A percentile compares a stretch with the other conserved stretches of the same genome.
Conservation (phyloP, 2,329 filamentous ascomycete genomes). For the Aspergillus costaricaensis region DNA sequence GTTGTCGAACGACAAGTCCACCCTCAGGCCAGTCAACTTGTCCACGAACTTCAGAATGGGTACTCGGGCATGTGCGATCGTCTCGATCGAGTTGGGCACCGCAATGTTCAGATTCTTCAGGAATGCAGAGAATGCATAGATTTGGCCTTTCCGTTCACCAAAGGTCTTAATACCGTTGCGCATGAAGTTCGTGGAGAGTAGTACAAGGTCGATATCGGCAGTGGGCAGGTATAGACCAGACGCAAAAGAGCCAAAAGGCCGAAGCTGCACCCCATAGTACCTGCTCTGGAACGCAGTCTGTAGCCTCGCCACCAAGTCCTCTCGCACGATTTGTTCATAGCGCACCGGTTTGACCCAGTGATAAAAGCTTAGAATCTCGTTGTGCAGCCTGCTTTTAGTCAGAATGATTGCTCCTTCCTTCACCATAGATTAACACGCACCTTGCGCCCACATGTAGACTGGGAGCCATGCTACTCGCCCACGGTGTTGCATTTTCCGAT, state of each 20-base stretch:
- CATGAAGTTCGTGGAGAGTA: constrained; percentile 66
- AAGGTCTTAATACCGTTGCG: constrained; percentile 53
- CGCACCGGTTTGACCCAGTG: constrained; percentile 74
- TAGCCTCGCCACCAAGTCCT: constrained; percentile 71
- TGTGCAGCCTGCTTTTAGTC: constrained; percentile 67
- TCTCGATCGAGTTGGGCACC: constrained; percentile 60
- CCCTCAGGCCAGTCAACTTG: constrained; percentile 71
- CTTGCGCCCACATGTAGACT: constrained; percentile 36
- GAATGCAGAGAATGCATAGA: constrained; percentile 65
- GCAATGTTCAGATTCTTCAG: constrained; percentile 61
- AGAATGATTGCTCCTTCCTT: constrained; percentile 4
- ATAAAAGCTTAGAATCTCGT: constrained; percentile 88
- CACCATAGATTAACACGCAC: constrained; percentile 25
- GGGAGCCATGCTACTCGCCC: constrained; percentile 49
- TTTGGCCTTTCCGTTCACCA: constrained; percentile 53
- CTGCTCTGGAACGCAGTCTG: constrained; percentile 58
- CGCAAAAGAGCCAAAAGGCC: constrained; percentile 90
- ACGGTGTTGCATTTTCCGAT: constrained; percentile 58
- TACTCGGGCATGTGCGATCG: constrained; percentile 76
- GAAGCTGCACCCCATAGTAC: constrained; percentile 64
- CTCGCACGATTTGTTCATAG: constrained; percentile 76
- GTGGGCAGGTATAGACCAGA: constrained; percentile 76
- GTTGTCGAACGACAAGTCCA: constrained; percentile 96
- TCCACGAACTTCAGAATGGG: constrained; percentile 93
- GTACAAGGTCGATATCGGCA: constrained; percentile 91